Percentiles rank a stretch among this genome's conserved stretches.
phyloP scores from a whole-genome alignment of 225 moss, liverwort and hornwort species.

The Straminergon stramineum region DNA sequence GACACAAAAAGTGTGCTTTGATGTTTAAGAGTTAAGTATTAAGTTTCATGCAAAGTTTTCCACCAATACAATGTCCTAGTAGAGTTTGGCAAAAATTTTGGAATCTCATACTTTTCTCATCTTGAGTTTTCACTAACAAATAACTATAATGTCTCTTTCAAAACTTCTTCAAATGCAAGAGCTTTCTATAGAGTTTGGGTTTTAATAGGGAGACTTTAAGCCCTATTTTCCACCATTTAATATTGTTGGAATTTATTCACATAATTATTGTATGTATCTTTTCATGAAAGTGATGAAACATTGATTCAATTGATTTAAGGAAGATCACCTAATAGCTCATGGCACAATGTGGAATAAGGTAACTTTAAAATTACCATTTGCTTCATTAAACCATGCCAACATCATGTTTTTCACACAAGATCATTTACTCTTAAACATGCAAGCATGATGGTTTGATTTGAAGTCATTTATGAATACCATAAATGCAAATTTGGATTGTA shows the following conservation, averaged over 20 bases:
- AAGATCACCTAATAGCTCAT: not conserved
- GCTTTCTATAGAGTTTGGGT: not conserved
- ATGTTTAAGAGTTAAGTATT: too few species aligned
- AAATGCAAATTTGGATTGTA: not conserved
- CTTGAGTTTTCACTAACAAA: not conserved
- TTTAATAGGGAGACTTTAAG: not conserved
- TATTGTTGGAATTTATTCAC: not conserved
- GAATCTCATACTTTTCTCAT: not conserved
- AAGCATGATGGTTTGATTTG: not conserved
- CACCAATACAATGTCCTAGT: not conserved
- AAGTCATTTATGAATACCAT: not conserved
- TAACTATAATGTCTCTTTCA: not conserved
- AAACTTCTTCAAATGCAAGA: not conserved
- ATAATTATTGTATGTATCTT: not conserved
- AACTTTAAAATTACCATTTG: not conserved
- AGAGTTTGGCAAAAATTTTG: not conserved
- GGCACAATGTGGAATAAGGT: not conserved
- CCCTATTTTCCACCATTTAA: not conserved
- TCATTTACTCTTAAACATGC: too few species aligned
- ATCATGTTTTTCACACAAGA: not conserved
- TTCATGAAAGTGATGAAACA: not conserved
- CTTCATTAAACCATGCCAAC: rapidly evolving
- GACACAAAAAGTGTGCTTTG: too few species aligned
- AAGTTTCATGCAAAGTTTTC: not conserved
- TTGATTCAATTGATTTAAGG: not conserved